Evolutionary conservation across 805 yeast genomes (phyloP), one percentile per base, ranked within the genome.

Genomic region (Candida boidinii): DNA sequence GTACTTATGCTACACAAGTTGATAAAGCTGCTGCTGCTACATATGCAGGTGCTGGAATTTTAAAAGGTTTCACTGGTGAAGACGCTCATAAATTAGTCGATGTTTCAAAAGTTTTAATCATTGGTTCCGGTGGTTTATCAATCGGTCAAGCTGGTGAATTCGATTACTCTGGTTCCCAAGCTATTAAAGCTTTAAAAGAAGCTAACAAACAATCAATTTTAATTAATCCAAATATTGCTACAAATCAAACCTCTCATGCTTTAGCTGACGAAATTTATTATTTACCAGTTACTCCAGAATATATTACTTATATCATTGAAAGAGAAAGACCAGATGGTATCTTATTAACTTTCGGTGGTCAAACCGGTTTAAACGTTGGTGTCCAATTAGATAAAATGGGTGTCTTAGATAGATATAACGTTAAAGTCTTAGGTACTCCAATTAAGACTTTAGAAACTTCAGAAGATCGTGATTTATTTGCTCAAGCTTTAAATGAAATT

Each of bases 131-230:
- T 52, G 98, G 97, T 33, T 68, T 90, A 36, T 83, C 95, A 34
- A 90, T 90, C 56, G 97, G 97, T 39, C 97, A 90, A 64, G 97
- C 97, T 33, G 97, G 97, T 51, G 97, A 90, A 64, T 90, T 90
- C 51, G 97, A 90, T 62, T 90, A 90, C 60, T 81, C 94, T 35
- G 95, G 97, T 37, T 88, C 96, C 17, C 97, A 88, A 64, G 97
- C 97, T 32, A 90, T 88, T 59, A 88, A 88, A 61, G 97, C 97
- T 10, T 66, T 88, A 52, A 83, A 73, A 53, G 97, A 88, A 64
- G 94, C 94, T 35, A 72, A 83, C 60, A 88, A 85, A 57, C 58
- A 73, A 51, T 77, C 95, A 6, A 82, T 88, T 43, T 70, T 88
- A 54, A 85, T 88, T 55, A 88, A 88, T 59, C 97, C 97, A 40